Evolutionary conservation across 1,139 yeast genomes (phyloP).

Genomic region (Magnusiomyces clavatus): DNA sequence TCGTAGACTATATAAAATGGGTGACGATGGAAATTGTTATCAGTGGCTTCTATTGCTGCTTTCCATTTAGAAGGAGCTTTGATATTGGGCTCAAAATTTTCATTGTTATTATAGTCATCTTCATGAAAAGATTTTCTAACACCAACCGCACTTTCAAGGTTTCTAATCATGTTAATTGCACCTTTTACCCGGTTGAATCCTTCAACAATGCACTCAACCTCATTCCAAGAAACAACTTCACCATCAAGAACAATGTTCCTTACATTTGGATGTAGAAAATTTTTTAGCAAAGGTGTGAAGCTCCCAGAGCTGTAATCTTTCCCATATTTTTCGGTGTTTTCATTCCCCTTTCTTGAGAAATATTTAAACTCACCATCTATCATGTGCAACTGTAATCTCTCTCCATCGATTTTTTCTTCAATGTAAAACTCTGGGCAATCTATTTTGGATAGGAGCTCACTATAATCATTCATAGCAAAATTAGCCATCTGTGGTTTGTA

Average conservation of each 20-base stretch:
- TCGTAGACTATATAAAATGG: conserved; percentile 66
- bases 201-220: conserved; percentile 1
- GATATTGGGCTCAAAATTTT: background rate
- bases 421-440: conserved; percentile 42
- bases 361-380: conserved; percentile 43
- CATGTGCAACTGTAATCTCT: conserved; percentile 70
- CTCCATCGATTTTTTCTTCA: conserved; percentile 95
- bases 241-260: conserved; percentile 63
- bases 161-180: background rate
- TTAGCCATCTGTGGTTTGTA: conserved; percentile 23
- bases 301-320: conserved; percentile 48
- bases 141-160: background rate
- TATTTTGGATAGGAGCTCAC: conserved; percentile 5
- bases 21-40: background rate
- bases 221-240: conserved; percentile 86
- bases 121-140: background rate
- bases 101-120: background rate
- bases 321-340: conserved; percentile 72
- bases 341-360: conserved; percentile 62
- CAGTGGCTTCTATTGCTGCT: background rate
- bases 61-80: background rate
- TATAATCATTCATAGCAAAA: conserved; percentile 15
- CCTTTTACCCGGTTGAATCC: conserved; percentile 1
- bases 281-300: conserved; percentile 47
- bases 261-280: conserved; percentile 41